Conservation (phyloP, 108 stramenopile genomes). For the Stephanodiscus triporus region DNA sequence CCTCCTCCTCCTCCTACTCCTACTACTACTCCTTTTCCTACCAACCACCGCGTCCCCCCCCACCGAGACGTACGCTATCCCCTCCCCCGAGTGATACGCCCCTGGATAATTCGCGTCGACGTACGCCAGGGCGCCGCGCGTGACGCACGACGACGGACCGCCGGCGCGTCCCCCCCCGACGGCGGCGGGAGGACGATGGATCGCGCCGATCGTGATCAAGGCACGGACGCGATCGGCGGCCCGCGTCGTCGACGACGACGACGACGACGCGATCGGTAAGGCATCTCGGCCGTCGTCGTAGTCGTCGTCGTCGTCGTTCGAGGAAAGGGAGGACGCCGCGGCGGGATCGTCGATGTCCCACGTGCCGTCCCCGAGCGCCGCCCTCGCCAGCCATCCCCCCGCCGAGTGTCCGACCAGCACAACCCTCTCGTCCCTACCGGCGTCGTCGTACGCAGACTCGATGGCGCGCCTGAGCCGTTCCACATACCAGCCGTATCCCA, state of each 20-base stretch:
- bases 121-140: slow-evolving; percentile 74
- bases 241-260: neutral
- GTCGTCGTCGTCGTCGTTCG: neutral
- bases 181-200: slow-evolving; percentile 72
- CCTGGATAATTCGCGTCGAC: slow-evolving; percentile 78
- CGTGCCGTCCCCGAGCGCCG: slow-evolving; percentile 76
- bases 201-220: slow-evolving; percentile 77
- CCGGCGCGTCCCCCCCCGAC: slow-evolving; percentile 14
- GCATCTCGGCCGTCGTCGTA: too few species aligned
- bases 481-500: slow-evolving; percentile 89
- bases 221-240: slow-evolving; percentile 48
- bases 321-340: too few species aligned
- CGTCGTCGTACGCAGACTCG: slow-evolving; percentile 41
- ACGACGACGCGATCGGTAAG: too few species aligned
- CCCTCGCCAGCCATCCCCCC: slow-evolving; percentile 92
- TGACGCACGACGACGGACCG: slow-evolving; percentile 62
- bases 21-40: slow-evolving; percentile 9
- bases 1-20: neutral
- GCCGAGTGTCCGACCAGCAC: slow-evolving; percentile 84
- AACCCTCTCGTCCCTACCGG: slow-evolving; percentile 51
- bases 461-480: slow-evolving; percentile 62
- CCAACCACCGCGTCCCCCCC: slow-evolving; percentile 75
- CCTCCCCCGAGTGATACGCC: slow-evolving; percentile 65
- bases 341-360: slow-evolving; percentile 39
- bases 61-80: slow-evolving; percentile 79